phyloP scores from a whole-genome alignment of 225 moss, liverwort and hornwort species.

The Ulota crispa region DNA sequence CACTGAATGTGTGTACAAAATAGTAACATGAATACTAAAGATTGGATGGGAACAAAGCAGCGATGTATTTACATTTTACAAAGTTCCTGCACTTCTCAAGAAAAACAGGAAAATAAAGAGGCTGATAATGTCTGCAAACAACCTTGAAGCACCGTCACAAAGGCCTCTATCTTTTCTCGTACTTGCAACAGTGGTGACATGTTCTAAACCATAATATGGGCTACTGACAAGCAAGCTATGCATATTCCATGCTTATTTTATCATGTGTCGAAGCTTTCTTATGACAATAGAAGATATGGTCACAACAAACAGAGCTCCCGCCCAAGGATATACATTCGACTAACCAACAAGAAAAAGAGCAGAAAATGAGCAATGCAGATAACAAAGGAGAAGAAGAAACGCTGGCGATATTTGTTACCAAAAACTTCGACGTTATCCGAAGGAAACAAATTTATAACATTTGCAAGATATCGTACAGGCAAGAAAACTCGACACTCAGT shows the following conservation, averaged over 20 bases:
- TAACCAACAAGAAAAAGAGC: not conserved
- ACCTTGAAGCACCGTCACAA: not conserved
- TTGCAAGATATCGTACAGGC: constrained; percentile 31
- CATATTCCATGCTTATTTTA: no score
- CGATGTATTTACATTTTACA: no score
- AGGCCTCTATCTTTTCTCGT: not conserved
- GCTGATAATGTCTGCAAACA: not conserved
- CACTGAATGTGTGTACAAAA: not conserved
- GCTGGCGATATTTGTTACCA: not conserved
- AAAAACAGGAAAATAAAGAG: no score
- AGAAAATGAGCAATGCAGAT: not conserved
- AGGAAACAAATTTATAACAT: not conserved
- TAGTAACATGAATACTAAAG: not conserved
- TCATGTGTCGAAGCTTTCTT: not conserved
- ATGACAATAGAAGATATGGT: not conserved
- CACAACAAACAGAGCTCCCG: no score
- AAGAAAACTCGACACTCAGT: not conserved
- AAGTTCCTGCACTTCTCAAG: not conserved
- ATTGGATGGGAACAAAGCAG: not conserved
- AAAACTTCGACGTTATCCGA: constrained; percentile 8
- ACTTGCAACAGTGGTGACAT: not conserved
- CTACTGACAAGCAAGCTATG: no score
- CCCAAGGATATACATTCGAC: not conserved
- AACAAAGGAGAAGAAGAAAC: not conserved
- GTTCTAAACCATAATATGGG: not conserved